Evolutionary conservation across 169 alveolate genomes (phyloP).

Genomic region (Cryptosporidium muris): DNA sequence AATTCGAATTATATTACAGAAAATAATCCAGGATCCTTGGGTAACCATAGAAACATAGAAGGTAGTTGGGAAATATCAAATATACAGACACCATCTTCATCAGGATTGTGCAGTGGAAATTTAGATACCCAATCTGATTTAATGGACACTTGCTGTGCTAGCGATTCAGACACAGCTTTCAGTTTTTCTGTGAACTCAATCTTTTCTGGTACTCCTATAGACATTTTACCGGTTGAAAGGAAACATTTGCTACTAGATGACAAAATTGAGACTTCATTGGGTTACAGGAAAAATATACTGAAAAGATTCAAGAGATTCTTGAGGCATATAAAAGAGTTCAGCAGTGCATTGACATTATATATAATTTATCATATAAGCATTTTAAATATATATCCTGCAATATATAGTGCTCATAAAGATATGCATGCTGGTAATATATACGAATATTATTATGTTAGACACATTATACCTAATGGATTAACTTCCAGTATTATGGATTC

Average conservation of each 20-base stretch:
- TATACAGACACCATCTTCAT: conserved; percentile 38
- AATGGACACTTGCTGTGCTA: conserved; percentile 50
- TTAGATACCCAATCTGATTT: conserved; percentile 42
- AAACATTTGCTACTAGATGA: neutral
- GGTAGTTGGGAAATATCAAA: conserved; percentile 42
- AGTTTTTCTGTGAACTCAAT: conserved; percentile 12
- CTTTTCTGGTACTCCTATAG: neutral
- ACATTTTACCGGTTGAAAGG: neutral
- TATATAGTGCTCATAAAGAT: conserved; percentile 58
- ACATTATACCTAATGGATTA: conserved; percentile 52
- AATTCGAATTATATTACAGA: no score
- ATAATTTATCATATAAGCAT: conserved; percentile 64
- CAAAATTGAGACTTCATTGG: neutral
- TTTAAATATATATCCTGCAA: conserved; percentile 51
- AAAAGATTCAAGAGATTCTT: conserved; percentile 4
- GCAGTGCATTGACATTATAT: conserved; percentile 47
- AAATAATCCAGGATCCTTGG: no score
- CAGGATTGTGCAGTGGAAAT: conserved; percentile 11
- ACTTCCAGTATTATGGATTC: conserved; percentile 66
- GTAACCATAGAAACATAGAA: neutral
- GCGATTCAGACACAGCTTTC: conserved; percentile 35
- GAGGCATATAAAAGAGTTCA: conserved; percentile 29
- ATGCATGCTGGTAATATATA: conserved; percentile 45
- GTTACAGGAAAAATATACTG: neutral
- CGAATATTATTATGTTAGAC: conserved; percentile 52